Evolutionary conservation across 352 stramenopile species (phyloP).

Genomic region (Globisporangium takayamanum): DNA sequence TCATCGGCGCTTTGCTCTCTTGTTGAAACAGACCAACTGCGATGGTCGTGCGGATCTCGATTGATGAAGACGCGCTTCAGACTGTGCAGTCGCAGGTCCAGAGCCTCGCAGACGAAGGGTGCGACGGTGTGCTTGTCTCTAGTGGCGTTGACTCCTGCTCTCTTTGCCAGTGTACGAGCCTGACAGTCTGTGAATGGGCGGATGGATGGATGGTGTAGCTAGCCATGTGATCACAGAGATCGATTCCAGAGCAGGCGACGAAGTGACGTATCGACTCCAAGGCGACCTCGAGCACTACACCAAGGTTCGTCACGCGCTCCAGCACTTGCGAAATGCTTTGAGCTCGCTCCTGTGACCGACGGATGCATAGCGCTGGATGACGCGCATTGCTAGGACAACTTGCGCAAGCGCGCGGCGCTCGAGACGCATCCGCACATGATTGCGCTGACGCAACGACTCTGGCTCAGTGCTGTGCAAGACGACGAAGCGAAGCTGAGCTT

Average conservation of each 20-base stretch:
- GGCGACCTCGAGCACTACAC: constrained; percentile 74
- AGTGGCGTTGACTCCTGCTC: not conserved
- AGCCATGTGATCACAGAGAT: constrained; percentile 61
- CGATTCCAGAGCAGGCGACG: constrained; percentile 10
- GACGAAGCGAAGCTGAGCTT: constrained; percentile 32
- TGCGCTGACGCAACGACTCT: constrained; percentile 65
- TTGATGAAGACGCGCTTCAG: constrained; percentile 26
- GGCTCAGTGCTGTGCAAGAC: constrained; percentile 35
- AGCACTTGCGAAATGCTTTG: not conserved
- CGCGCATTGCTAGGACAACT: constrained; percentile 33
- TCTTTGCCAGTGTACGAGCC: not conserved
- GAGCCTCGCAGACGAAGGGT: constrained; percentile 56
- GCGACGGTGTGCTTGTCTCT: not conserved
- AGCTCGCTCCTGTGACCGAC: no score
- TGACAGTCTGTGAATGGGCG: not conserved
- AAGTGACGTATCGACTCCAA: constrained; percentile 58
- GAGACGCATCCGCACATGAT: constrained; percentile 58
- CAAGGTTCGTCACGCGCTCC: constrained; percentile 24
- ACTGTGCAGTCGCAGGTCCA: constrained; percentile 51
- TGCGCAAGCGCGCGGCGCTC: constrained; percentile 54
- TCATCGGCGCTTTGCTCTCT: not conserved
- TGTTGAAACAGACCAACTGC: constrained; percentile 12
- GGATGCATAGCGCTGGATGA: not conserved
- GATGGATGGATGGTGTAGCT: not conserved
- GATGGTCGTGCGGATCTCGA: constrained; percentile 33